These are phyloP conservation scores for Capsicum rhomboideum DNA, from an alignment of 257 asterid species.

Conservation along the genomic window DNA sequence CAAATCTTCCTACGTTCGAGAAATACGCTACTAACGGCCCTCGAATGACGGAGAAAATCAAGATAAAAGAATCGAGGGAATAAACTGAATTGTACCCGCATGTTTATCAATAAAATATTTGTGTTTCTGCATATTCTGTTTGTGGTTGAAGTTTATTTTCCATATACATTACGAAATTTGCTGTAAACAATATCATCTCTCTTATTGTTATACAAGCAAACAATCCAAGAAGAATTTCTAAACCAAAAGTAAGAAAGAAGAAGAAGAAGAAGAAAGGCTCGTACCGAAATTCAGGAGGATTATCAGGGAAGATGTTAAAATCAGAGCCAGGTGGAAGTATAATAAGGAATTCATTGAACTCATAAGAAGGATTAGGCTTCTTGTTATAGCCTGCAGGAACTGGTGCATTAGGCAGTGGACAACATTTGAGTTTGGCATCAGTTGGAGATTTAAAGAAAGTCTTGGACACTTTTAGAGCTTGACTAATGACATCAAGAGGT, in stretches of 20 bases:
- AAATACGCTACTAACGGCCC: too few species aligned
- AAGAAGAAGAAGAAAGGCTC: neutral
- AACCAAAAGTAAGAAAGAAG: neutral
- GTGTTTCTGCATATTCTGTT: too few species aligned
- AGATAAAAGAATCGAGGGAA: too few species aligned
- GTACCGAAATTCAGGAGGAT: constrained; percentile 24
- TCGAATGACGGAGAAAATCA: too few species aligned
- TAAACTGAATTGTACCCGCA: too few species aligned
- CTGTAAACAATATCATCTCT: too few species aligned
- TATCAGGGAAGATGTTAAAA: constrained; percentile 12
- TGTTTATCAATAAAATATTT: too few species aligned
- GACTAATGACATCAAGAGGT: constrained; percentile 27
- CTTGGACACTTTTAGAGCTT: constrained; percentile 27
- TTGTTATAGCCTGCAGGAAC: constrained; percentile 46
- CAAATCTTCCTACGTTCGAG: too few species aligned
- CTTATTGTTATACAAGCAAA: neutral
- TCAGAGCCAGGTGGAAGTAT: constrained; percentile 33
- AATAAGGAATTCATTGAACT: constrained; percentile 37
- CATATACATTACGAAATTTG: too few species aligned
- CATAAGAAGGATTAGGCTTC: constrained; percentile 32
- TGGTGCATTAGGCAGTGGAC: constrained; percentile 20
- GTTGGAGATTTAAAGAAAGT: constrained; percentile 23
- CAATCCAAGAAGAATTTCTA: too few species aligned
- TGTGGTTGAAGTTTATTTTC: too few species aligned
- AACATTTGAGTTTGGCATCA: constrained; percentile 31